Evolutionary conservation across 2,329 filamentous ascomycete species (phyloP), one percentile per base, ranked within the genome.

Genomic region (Alternaria infectoria): DNA sequence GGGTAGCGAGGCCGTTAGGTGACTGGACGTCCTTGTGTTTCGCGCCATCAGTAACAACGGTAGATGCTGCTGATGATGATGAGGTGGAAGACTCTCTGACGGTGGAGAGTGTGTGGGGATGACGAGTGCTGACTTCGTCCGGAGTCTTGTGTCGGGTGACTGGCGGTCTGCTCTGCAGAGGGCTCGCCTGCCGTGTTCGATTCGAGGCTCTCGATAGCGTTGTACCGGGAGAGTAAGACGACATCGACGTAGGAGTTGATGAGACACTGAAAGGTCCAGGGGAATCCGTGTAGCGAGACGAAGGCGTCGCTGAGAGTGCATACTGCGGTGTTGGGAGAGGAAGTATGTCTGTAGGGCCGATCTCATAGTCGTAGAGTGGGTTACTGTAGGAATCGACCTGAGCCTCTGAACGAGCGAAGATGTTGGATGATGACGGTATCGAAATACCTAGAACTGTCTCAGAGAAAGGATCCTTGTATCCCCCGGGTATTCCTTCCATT

Each of bases 181-280:
- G 88, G 72, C 87, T 90, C 58, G 80, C 81, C 76, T 88, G 87
- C 69, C 84, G 84, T 61, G 78, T 74, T 69, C 85, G 84, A n/a
- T 83, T 77, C 54, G 82, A 80, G 25, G 60, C 64, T 60, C 75
- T 79, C 78, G 84, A 69, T 75, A 83, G 65, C 77, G 88, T 79
- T 5, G 90, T 78, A 4, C 87, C 86, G 4, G 91, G 90, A 15
- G 91, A 93, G 70, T 91, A 90, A 2, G 91, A 93, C 8, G 89
- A 91, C 66, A 91, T 89, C 10, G 91, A 93, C 5, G 91, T 93
- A 7, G 91, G 91, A 4, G 91, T 93, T 1, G 91, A 93, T 62
- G 91, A 90, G 66, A 91, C 86, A 74, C 91, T 93, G 78, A 93
- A 93, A 6, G 88, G 82, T 3, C 90, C 88, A 11, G 90, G 88